Evolutionary conservation across 2,329 filamentous ascomycete species (phyloP), one percentile per base, ranked within the genome.

Genomic region (Trichoderma arundinaceum): DNA sequence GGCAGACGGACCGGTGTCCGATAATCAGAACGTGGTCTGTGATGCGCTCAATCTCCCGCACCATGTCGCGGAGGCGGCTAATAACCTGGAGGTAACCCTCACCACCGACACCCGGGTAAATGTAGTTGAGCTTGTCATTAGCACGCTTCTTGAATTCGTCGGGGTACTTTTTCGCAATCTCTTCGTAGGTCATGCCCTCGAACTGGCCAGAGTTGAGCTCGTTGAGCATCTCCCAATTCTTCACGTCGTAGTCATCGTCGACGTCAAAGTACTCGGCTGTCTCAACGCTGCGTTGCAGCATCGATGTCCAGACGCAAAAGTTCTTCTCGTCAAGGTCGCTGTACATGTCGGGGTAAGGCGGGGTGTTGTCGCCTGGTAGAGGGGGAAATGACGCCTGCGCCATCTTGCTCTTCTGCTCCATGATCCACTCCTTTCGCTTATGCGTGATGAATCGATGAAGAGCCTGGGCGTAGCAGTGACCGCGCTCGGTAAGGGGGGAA

Each of bases 271-370:
- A 90, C 69, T 95, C 88, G 0, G 91, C 93, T 0, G 94, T 96
- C 74, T 97, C 88, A 58, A 95, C 89, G 67, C 92, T 93, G 69
- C 95, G 91, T 75, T 91, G 90, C 69, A 99, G 86, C 94, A 98
- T 98, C 2, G 92, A 96, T 0, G 94, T 97, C 95, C 95, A 99
- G 15, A 99, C 92, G 77, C 95, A 99, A 75, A 97, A 98, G 75
- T 92, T 92, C 81, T 97, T 96, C 73, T 91, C 86, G 35, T 90
- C 86, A 35, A 88, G 81, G 56, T 90, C 88, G 57, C 84, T 84
- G 68, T 87, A 84, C 71, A 90, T 89, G 74, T 97, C 92, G 0
- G 95, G 95, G 73, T 99, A 98, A 0, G 95, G 95, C 4, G 95
- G 95, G 0, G 95, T 98, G 70, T 91, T 91, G 77, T 97, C 94